Evolutionary conservation across 805 yeast species (phyloP).

Genomic region (Priceomyces haplophilus): DNA sequence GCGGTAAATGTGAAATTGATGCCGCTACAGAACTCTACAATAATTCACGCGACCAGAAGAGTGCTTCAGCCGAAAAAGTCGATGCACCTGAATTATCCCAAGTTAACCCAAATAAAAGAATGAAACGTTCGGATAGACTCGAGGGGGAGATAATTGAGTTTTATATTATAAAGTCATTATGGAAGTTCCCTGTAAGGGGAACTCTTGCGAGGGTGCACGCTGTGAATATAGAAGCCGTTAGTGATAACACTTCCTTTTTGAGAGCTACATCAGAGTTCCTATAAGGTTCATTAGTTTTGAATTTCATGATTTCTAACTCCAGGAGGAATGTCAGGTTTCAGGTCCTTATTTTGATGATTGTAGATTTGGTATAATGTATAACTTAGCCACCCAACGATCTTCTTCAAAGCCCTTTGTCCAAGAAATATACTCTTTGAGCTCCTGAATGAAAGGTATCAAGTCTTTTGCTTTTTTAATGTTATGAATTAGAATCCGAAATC

Average conservation of each 20-base stretch:
- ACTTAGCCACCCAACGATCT: no score
- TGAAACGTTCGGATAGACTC: conserved; percentile 8
- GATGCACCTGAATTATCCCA: neutral
- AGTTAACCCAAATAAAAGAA: conserved; percentile 8
- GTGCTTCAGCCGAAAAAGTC: neutral
- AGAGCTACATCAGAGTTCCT: conserved; percentile 9
- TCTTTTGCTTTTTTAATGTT: no score
- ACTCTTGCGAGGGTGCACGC: conserved; percentile 24
- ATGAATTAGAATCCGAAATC: no score
- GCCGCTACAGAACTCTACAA: neutral
- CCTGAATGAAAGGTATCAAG: no score
- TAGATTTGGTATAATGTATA: no score
- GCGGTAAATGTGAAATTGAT: conserved; percentile 5
- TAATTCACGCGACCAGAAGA: no score
- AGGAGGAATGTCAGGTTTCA: no score
- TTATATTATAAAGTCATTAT: conserved; percentile 40
- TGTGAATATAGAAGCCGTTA: conserved; percentile 27
- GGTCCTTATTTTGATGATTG: neutral
- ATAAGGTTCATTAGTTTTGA: no score
- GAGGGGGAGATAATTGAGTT: conserved; percentile 43
- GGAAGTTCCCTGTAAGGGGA: conserved; percentile 33
- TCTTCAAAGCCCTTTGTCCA: no score
- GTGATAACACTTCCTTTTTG: conserved; percentile 17
- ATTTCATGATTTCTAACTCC: no score
- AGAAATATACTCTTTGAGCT: no score